Evolutionary conservation across 2,329 filamentous ascomycete species (phyloP).

Genomic region (Phaeosphaeriaceae sp.): DNA sequence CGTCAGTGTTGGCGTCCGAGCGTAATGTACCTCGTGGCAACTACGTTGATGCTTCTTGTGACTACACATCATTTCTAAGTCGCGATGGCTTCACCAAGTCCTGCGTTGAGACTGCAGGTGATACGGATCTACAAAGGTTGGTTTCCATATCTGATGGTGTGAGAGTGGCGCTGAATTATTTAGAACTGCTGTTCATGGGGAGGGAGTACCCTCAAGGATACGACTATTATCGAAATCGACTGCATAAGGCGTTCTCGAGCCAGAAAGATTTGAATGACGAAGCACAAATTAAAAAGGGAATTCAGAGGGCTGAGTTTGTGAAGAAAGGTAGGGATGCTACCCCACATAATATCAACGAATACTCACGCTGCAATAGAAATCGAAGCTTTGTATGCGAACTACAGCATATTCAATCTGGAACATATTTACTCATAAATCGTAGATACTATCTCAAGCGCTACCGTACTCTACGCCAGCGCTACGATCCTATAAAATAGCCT

Average conservation of each 20-base stretch:
- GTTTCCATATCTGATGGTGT: conserved; percentile 2
- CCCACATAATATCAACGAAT: background rate
- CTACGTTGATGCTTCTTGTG: background rate
- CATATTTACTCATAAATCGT: conserved; percentile 15
- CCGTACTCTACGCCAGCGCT: conserved; percentile 82
- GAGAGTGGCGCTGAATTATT: conserved; percentile 4
- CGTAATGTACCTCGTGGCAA: conserved; percentile 1
- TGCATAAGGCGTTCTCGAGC: conserved; percentile 85
- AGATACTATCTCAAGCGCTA: conserved; percentile 95
- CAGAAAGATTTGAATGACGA: conserved; percentile 76
- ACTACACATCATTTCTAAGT: background rate
- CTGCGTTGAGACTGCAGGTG: conserved; percentile 76
- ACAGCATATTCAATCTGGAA: background rate
- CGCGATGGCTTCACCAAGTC: conserved; percentile 53
- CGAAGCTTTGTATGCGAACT: conserved; percentile 79
- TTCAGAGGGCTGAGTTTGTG: conserved; percentile 83
- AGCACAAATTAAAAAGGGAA: conserved; percentile 76
- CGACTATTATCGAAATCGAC: conserved; percentile 78
- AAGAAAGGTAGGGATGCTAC: conserved; percentile 74
- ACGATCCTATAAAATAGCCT: conserved; percentile 58
- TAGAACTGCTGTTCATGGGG: conserved; percentile 85
- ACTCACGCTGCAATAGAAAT: conserved; percentile 68
- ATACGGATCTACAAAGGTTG: conserved; percentile 88
- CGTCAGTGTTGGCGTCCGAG: conserved; percentile 1
- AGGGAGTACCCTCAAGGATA: conserved; percentile 87